Percentiles rank a stretch among this genome's conserved stretches.
Evolutionary conservation across 2,329 filamentous ascomycete genomes (phyloP).

Genomic region (Eutypella sp.): DNA sequence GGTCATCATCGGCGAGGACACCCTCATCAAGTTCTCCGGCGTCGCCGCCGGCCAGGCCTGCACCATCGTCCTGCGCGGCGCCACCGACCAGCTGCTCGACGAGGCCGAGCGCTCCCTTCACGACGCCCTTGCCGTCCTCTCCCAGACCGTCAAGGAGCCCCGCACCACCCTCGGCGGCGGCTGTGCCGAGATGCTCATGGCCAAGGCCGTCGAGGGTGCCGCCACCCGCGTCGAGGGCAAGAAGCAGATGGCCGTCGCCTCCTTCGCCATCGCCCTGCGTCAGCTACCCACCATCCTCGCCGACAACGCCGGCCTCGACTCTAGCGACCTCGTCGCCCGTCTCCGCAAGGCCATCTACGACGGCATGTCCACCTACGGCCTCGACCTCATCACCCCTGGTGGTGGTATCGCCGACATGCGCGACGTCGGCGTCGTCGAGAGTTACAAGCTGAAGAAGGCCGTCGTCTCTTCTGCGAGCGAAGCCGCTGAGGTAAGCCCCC

Average conservation of each 20-base stretch:
- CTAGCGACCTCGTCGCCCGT: slow-evolving; percentile 85
- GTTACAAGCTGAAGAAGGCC: slow-evolving; percentile 98
- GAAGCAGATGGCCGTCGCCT: slow-evolving; percentile 87
- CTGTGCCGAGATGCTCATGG: slow-evolving; percentile 98
- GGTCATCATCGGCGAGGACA: slow-evolving; percentile 97
- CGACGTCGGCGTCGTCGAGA: slow-evolving; percentile 90
- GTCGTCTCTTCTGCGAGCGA: slow-evolving; percentile 95
- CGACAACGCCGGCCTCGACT: slow-evolving; percentile 95
- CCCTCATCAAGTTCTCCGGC: slow-evolving; percentile 93
- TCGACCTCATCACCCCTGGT: slow-evolving; percentile 84
- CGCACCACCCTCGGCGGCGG: slow-evolving; percentile 91
- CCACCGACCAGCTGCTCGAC: slow-evolving; percentile 93
- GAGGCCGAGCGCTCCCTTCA: slow-evolving; percentile 95
- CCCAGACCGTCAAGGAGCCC: slow-evolving; percentile 92
- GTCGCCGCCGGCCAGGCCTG: slow-evolving; percentile 91
- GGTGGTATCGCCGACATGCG: slow-evolving; percentile 95
- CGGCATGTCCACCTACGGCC: slow-evolving; percentile 84
- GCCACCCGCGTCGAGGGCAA: slow-evolving; percentile 95
- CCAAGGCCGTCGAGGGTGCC: slow-evolving; percentile 90
- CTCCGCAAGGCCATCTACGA: slow-evolving; percentile 93
- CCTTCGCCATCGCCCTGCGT: slow-evolving; percentile 82
- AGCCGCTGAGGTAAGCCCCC: slow-evolving; percentile 75
- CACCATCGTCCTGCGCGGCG: slow-evolving; percentile 92
- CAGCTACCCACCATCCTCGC: slow-evolving; percentile 95
- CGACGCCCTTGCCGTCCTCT: slow-evolving; percentile 91